A percentile compares a stretch with the other conserved stretches of the same genome.
These are phyloP conservation scores for Naematelia aurantialba DNA, from an alignment of 768 basidiomycete genomes.

Conservation along the genomic window DNA sequence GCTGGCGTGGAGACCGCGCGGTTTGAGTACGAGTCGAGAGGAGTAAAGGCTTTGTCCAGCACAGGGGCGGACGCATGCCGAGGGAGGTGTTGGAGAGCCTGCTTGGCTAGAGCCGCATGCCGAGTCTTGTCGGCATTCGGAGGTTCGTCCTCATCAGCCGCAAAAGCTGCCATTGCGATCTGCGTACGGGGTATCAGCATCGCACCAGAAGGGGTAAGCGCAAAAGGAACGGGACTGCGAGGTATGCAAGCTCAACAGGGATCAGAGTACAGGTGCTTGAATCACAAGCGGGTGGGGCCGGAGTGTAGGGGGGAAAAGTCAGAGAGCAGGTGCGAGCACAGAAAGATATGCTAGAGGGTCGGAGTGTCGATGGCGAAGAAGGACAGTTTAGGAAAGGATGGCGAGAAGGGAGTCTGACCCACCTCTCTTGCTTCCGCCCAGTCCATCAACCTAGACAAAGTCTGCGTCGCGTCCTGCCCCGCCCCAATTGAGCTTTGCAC, in stretches of 20 bases:
- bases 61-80: neutral
- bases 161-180: slow-evolving; percentile 45
- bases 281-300: too few species aligned
- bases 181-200: slow-evolving; percentile 5
- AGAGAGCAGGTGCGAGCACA: neutral
- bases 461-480: slow-evolving; percentile 34
- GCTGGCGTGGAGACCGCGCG: neutral
- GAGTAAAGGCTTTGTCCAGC: neutral
- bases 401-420: slow-evolving; percentile 4
- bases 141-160: slow-evolving; percentile 32
- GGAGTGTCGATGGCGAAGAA: too few species aligned
- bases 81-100: neutral
- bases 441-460: slow-evolving; percentile 39
- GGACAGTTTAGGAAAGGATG: neutral
- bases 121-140: neutral
- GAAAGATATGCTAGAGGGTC: slow-evolving; percentile 1
- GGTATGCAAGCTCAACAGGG: too few species aligned
- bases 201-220: too few species aligned
- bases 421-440: slow-evolving; percentile 46
- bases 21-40: neutral
- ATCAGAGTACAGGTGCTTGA: too few species aligned
- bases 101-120: neutral
- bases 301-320: neutral
- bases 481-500: slow-evolving; percentile 38
- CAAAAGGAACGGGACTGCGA: too few species aligned